Percentiles rank a stretch among this genome's conserved stretches.
These are phyloP conservation scores for Rosa persica DNA, from an alignment of 306 rosid species.

Conservation along the genomic window DNA sequence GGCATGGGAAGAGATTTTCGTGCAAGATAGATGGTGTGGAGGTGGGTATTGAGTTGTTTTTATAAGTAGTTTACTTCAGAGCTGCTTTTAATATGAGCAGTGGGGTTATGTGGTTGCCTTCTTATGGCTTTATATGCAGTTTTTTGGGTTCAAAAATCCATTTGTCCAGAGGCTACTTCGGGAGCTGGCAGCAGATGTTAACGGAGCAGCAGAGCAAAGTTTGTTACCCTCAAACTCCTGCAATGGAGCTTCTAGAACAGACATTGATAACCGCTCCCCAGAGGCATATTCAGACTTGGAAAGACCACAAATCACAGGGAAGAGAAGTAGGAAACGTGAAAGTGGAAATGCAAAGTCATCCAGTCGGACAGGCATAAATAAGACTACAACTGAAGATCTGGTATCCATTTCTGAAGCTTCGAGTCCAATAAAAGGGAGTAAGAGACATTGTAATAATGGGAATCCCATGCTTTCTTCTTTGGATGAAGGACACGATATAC, in stretches of 20 bases:
- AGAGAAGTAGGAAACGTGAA: constrained; percentile 58
- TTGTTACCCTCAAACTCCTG: constrained; percentile 34
- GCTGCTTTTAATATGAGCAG: not conserved
- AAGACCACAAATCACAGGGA: constrained; percentile 42
- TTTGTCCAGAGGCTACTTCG: constrained; percentile 75
- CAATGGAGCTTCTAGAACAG: constrained; percentile 36
- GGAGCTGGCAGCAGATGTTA: constrained; percentile 62
- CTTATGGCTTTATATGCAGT: constrained; percentile 40
- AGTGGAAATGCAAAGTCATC: constrained; percentile 30
- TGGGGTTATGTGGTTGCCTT: not conserved
- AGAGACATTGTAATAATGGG: constrained; percentile 30
- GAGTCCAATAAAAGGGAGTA: constrained; percentile 24
- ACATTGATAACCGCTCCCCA: constrained; percentile 23
- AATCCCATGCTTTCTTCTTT: constrained; percentile 25
- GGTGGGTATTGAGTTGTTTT: constrained; percentile 41
- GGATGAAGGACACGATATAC: constrained; percentile 29
- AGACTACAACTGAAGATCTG: constrained; percentile 40
- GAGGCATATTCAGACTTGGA: constrained; percentile 32
- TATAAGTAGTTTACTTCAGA: not conserved
- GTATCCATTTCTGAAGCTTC: constrained; percentile 30
- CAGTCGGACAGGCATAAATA: constrained; percentile 31
- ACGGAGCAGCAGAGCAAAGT: constrained; percentile 50
- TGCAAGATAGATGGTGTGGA: constrained; percentile 83
- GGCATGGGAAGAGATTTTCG: constrained; percentile 81
- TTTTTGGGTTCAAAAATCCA: constrained; percentile 86